Conservation (phyloP, 2,329 filamentous ascomycete species). For the Coleophoma eucalyptorum region DNA sequence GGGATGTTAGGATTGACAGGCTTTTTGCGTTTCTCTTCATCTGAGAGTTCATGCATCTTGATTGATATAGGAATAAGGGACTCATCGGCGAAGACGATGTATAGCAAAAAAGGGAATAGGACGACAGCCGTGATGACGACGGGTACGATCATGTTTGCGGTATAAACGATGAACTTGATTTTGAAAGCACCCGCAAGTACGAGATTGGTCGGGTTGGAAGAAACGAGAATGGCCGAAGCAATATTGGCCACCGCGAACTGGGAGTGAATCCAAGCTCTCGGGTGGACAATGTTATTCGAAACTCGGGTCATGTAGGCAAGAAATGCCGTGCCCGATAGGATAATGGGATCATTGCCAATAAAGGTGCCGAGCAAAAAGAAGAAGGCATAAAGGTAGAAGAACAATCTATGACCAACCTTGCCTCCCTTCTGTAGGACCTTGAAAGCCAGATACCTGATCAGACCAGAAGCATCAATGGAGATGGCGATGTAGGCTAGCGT, state of each 20-base stretch:
- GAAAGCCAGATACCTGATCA: slow-evolving; percentile 68
- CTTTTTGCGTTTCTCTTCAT: slow-evolving; percentile 47
- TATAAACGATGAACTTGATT: slow-evolving; percentile 70
- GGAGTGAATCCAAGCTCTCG: slow-evolving; percentile 68
- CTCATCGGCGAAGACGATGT: slow-evolving; percentile 63
- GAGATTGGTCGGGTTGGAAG: slow-evolving; percentile 74
- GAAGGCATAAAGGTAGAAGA: slow-evolving; percentile 70
- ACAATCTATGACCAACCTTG: slow-evolving; percentile 62
- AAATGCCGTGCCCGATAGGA: slow-evolving; percentile 70
- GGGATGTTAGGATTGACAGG: slow-evolving; percentile 74
- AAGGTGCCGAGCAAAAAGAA: slow-evolving; percentile 66
- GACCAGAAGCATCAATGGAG: slow-evolving; percentile 70
- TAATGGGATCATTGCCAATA: slow-evolving; percentile 74
- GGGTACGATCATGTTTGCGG: slow-evolving; percentile 74
- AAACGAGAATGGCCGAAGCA: slow-evolving; percentile 71
- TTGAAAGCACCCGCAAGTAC: slow-evolving; percentile 69
- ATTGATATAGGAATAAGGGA: slow-evolving; percentile 62
- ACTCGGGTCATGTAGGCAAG: slow-evolving; percentile 75
- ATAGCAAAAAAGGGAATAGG: slow-evolving; percentile 66
- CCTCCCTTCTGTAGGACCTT: slow-evolving; percentile 66
- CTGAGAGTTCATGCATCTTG: slow-evolving; percentile 63
- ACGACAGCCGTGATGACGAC: slow-evolving; percentile 64
- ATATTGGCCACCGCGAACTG: slow-evolving; percentile 73
- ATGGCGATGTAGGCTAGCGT: slow-evolving; percentile 74
- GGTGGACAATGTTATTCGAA: slow-evolving; percentile 67